Evolutionary conservation across 75 land plant genomes (phyloP), one percentile per base, ranked within the genome.

Genomic region (Picea glauca): DNA sequence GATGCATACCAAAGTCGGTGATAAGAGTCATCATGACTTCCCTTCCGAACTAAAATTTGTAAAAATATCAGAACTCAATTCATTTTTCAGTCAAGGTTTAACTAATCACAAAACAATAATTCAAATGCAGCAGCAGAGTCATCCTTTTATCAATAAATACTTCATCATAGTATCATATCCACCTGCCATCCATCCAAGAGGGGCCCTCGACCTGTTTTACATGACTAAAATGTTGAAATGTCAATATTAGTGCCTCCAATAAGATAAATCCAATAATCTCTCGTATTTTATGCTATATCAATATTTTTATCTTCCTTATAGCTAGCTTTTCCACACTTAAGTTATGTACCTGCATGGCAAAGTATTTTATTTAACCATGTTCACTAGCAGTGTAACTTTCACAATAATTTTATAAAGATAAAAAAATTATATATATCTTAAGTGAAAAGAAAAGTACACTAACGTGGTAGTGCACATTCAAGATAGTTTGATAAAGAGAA

Each of bases 101-200:
- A 60, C 17, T 17, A 60, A 15, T 20, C 11, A 60, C 5, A 60
- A 60, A 60, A 17, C n/a, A 0, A 60, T 60, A 60, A 21, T 60
- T 60, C 58, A 58, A n/a, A 70, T 38, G 21, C 21, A 58, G 31
- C 60, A 20, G 12, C 9, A 46, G 54, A 77, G 78, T 77, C 12
- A 23, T 77, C 58, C 75, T 76, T 17, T 60, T 30, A 35, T 54
- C 38, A 62, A 62, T 33, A 38, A 21, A 40, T 60, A 56, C 23
- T 62, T 62, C 26, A n/a, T 33, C 46, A 32, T 80, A 20, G 31
- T 67, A 40, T 80, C 14, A 66, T 46, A 46, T 46, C 7, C 54
- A 92, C 94, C 94, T 88, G 85, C 94, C 94, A 92, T 80, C 90
- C 90, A 31, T 80, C 84, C 40, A 72, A 77, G 13, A 92, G 84